Conservation (phyloP, 495 filamentous ascomycete species). For the Neurospora sp. region DNA sequence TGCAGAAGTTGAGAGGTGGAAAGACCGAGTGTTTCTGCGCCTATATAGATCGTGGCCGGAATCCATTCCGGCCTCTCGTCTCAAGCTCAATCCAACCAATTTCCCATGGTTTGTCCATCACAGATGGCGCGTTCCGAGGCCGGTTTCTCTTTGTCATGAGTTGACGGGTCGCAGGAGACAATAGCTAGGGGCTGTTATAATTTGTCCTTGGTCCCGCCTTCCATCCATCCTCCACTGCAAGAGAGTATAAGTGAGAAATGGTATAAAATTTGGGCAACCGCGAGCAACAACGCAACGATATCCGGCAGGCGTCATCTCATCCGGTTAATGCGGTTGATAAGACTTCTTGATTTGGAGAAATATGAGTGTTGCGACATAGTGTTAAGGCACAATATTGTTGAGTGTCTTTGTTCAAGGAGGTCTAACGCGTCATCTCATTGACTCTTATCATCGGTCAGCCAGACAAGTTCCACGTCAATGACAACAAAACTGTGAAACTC, state of each 20-base stretch:
- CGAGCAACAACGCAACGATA: neutral
- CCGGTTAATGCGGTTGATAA: neutral
- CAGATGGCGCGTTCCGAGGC: neutral
- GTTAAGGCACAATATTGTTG: neutral
- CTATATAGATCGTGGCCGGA: constrained; percentile 53
- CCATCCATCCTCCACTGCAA: neutral
- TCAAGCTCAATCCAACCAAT: neutral
- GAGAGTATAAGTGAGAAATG: neutral
- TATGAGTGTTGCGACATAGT: neutral
- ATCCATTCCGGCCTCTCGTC: constrained; percentile 47
- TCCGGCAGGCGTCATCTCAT: neutral
- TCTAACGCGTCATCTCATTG: neutral
- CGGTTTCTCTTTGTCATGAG: constrained; percentile 24
- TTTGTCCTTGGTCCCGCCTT: neutral
- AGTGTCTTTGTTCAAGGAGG: neutral
- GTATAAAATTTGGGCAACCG: neutral
- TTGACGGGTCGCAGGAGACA: neutral
- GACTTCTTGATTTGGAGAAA: neutral
- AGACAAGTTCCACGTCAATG: neutral
- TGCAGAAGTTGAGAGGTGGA: constrained; percentile 7
- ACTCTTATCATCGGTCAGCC: neutral
- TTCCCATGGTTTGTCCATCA: neutral
- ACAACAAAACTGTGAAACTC: neutral
- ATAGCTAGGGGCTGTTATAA: neutral
- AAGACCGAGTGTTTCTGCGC: constrained; percentile 28